Evolutionary conservation across 2,329 filamentous ascomycete genomes (phyloP).

Genomic region (Whalleya microplaca): DNA sequence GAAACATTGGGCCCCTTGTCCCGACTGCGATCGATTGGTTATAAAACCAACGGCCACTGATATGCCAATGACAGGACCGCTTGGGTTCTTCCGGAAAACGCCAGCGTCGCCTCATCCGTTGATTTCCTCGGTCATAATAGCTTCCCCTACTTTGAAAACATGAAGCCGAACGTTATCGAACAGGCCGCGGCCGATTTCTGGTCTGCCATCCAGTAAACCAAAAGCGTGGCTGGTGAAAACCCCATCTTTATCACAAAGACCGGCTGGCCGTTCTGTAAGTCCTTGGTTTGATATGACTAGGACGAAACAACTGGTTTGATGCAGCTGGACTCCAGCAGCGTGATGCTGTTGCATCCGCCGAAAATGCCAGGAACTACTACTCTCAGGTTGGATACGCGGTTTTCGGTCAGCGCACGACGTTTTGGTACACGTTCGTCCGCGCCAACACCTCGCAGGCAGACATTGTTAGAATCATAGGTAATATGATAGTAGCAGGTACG

Average conservation of each 20-base stretch:
- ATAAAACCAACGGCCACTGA: background rate
- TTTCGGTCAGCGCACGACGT: constrained; percentile 44
- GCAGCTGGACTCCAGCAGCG: constrained; percentile 32
- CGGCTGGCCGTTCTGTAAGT: constrained; percentile 36
- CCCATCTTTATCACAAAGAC: constrained; percentile 37
- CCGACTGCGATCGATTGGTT: background rate
- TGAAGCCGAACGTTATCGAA: constrained; percentile 33
- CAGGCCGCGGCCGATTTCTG: constrained; percentile 32
- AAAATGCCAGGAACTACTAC: constrained; percentile 38
- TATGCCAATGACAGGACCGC: constrained; percentile 28
- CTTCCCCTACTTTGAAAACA: constrained; percentile 38
- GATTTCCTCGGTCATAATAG: constrained; percentile 36
- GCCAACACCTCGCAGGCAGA: constrained; percentile 41
- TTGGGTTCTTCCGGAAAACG: constrained; percentile 36
- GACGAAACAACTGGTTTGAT: constrained; percentile 1
- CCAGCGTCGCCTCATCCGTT: constrained; percentile 25
- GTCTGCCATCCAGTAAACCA: constrained; percentile 30
- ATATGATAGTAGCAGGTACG: too few relatives aligned
- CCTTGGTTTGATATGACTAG: background rate
- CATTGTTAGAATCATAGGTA: too few relatives aligned
- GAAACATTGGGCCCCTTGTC: background rate
- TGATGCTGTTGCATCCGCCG: constrained; percentile 33
- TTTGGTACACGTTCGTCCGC: constrained; percentile 61
- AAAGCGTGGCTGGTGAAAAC: constrained; percentile 34
- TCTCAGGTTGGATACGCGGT: constrained; percentile 35